These are phyloP conservation scores for Eucalyptus dawsonii DNA, from an alignment of 345 rosid species.

Conservation along the genomic window DNA sequence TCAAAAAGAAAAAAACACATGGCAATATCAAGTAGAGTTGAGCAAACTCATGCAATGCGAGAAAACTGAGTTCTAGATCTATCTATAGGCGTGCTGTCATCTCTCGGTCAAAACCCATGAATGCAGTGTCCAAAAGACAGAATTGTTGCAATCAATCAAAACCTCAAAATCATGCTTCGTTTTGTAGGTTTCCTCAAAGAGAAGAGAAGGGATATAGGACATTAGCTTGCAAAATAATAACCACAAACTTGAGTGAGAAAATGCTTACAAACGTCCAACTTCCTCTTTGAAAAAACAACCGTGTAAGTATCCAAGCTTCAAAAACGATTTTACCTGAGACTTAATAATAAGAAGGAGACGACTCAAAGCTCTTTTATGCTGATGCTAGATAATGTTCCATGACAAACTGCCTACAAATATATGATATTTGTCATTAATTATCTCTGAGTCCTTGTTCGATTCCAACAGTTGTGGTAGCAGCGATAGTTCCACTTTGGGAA, in stretches of 20 bases:
- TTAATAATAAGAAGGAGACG: too few relatives aligned
- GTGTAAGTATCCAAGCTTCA: not conserved
- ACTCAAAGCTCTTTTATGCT: not conserved
- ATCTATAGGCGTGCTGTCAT: not conserved
- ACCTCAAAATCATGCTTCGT: not conserved
- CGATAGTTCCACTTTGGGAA: not conserved
- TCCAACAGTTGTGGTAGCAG: not conserved
- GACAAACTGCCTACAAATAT: too few relatives aligned
- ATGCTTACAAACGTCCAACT: not conserved
- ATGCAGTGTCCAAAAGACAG: not conserved
- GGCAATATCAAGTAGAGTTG: not conserved
- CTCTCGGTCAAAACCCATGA: not conserved
- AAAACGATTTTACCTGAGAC: not conserved
- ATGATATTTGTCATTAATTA: not conserved
- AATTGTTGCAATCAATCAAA: not conserved
- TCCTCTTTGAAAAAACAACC: not conserved
- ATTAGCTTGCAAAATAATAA: not conserved
- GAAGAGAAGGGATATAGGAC: not conserved
- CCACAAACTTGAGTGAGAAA: not conserved
- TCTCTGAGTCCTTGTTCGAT: too few relatives aligned
- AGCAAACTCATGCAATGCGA: not conserved
- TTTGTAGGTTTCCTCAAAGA: not conserved
- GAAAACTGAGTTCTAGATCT: not conserved
- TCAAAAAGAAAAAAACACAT: not conserved
- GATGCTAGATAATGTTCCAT: not conserved